A percentile compares a stretch with the other conserved stretches of the same genome.
Conservation (phyloP, 495 filamentous ascomycete genomes). For the Chaetomium tenue region DNA sequence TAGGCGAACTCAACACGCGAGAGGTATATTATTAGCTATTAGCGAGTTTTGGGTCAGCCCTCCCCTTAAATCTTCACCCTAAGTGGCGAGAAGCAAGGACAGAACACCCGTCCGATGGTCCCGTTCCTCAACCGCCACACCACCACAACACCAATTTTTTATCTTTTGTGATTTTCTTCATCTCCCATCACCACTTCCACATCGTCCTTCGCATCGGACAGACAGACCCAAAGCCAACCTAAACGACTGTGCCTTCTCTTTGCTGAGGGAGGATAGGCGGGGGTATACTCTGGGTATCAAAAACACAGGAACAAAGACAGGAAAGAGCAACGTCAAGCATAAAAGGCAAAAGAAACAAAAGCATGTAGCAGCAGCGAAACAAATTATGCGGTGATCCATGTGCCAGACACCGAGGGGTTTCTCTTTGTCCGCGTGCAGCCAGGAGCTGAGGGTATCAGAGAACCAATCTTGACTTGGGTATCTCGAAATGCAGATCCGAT, state of each 20-base stretch:
- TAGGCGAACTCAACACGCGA: slow-evolving; percentile 36
- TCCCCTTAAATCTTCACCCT: slow-evolving; percentile 18
- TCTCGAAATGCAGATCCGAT: slow-evolving; percentile 58
- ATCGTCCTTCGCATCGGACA: slow-evolving; percentile 22
- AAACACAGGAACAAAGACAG: slow-evolving; percentile 25
- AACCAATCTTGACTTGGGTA: slow-evolving; percentile 53
- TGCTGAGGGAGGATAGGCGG: slow-evolving; percentile 18
- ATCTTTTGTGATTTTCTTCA: slow-evolving; percentile 12
- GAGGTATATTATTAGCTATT: slow-evolving; percentile 42
- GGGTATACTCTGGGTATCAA: slow-evolving; percentile 41
- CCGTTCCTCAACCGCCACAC: not conserved
- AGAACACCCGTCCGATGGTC: slow-evolving; percentile 16
- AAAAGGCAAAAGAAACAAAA: slow-evolving; percentile 18
- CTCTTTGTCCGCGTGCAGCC: not conserved
- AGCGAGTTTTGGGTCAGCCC: slow-evolving; percentile 23
- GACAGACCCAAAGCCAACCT: slow-evolving; percentile 25
- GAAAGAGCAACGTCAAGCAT: slow-evolving; percentile 6
- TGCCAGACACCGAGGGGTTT: slow-evolving; percentile 1
- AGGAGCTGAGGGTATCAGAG: slow-evolving; percentile 44
- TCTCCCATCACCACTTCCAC: slow-evolving; percentile 11
- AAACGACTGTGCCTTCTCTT: slow-evolving; percentile 21
- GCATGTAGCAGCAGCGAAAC: slow-evolving; percentile 9
- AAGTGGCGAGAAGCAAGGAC: slow-evolving; percentile 17
- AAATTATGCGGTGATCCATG: no score
- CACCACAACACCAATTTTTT: slow-evolving; percentile 8